A percentile compares a stretch with the other conserved stretches of the same genome.
Evolutionary conservation across 331 rosid genomes (phyloP).

Genomic region (Pyracantha coccinea): DNA sequence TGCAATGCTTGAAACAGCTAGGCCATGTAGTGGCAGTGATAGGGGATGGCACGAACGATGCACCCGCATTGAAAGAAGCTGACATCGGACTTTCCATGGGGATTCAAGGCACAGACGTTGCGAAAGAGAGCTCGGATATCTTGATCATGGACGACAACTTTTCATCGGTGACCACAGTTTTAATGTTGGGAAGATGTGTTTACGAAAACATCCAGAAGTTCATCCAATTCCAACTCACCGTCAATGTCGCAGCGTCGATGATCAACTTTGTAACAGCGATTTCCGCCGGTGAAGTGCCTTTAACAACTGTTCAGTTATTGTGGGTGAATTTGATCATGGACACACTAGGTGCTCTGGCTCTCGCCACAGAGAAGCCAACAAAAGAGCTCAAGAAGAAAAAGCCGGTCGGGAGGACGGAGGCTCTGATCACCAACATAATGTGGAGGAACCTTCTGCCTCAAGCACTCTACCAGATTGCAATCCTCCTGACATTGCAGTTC

Average conservation of each 20-base stretch:
- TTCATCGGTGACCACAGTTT: neutral
- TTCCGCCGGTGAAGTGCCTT: constrained; percentile 18
- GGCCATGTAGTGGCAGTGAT: constrained; percentile 37
- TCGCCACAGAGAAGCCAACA: constrained; percentile 30
- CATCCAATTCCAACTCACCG: constrained; percentile 28
- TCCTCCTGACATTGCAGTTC: constrained; percentile 36
- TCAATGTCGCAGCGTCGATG: constrained; percentile 19
- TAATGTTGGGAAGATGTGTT: constrained; percentile 22
- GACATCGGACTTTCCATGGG: constrained; percentile 38
- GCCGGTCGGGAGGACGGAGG: constrained; percentile 18
- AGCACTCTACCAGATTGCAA: constrained; percentile 41
- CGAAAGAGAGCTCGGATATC: constrained; percentile 26
- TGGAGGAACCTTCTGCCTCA: constrained; percentile 44
- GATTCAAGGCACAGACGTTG: constrained; percentile 28
- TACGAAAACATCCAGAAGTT: constrained; percentile 26
- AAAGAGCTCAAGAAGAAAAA: constrained; percentile 21
- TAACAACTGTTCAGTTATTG: constrained; percentile 18
- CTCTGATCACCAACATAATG: constrained; percentile 32
- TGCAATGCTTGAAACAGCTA: constrained; percentile 25
- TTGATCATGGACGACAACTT: constrained; percentile 29
- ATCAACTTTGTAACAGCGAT: constrained; percentile 23
- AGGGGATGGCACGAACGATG: constrained; percentile 30
- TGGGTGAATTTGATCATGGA: constrained; percentile 32
- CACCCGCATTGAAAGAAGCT: constrained; percentile 23
- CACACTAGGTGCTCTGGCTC: constrained; percentile 23